phyloP scores from a whole-genome alignment of 106 monocot genomes.

The Acorus calamus region DNA sequence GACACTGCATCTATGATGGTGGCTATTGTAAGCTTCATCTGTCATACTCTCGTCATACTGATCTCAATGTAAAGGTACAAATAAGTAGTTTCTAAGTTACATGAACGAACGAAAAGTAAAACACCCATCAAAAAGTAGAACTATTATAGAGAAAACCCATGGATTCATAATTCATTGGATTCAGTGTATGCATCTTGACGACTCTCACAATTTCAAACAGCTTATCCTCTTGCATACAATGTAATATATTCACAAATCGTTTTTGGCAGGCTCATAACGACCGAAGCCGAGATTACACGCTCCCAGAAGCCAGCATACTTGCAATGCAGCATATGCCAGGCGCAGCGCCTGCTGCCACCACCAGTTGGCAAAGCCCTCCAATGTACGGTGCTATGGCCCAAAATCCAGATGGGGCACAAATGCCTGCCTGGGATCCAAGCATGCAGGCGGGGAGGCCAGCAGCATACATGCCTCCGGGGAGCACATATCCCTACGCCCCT shows the following conservation, averaged over 20 bases:
- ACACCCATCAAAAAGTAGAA: too few species aligned
- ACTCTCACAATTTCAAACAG: too few species aligned
- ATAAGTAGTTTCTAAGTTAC: slow-evolving; percentile 21
- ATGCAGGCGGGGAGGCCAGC: slow-evolving; percentile 15
- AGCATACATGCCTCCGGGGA: too few species aligned
- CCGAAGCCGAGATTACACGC: slow-evolving; percentile 81
- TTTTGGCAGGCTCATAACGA: slow-evolving; percentile 64
- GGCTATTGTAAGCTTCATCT: slow-evolving; percentile 98
- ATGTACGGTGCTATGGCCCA: slow-evolving; percentile 18
- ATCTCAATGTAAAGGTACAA: slow-evolving; percentile 90
- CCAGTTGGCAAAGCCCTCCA: slow-evolving; percentile 35
- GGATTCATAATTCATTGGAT: too few species aligned
- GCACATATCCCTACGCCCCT: too few species aligned
- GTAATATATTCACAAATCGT: too few species aligned
- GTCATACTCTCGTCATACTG: slow-evolving; percentile 99
- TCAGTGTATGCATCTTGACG: too few species aligned
- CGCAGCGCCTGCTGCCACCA: slow-evolving; percentile 7
- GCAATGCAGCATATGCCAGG: slow-evolving; percentile 40
- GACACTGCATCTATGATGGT: slow-evolving; percentile 93
- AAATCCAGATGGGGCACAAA: slow-evolving; percentile 11
- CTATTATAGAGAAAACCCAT: too few species aligned
- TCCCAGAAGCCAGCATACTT: slow-evolving; percentile 47
- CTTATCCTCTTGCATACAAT: too few species aligned
- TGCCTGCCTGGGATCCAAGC: slow-evolving; percentile 47
- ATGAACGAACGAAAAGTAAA: too few species aligned